Conservation (phyloP, 192 early-diverging fungal genomes). For the Coemansia sp. region DNA sequence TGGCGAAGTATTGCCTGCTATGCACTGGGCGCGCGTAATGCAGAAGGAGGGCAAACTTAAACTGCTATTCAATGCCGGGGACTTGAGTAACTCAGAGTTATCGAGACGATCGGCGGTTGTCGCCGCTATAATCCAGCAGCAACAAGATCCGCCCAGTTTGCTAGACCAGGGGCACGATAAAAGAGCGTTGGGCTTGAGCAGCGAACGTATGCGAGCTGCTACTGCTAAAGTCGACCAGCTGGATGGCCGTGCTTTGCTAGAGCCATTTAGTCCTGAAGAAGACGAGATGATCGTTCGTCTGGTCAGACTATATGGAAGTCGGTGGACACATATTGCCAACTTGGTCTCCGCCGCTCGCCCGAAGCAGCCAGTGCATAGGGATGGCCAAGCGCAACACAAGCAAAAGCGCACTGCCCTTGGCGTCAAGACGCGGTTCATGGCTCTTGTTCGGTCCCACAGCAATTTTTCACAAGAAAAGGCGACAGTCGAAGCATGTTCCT, state of each 20-base stretch:
- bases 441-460: neutral
- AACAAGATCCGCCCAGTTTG: neutral
- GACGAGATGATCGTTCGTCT: constrained; percentile 25
- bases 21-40: constrained; percentile 18
- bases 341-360: constrained; percentile 13
- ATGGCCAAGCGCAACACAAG: neutral
- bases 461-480: neutral
- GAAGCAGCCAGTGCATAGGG: neutral
- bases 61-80: neutral
- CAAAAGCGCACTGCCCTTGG: neutral
- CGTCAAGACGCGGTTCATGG: neutral
- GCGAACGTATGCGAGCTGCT: neutral
- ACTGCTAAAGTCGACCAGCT: neutral
- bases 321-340: constrained; percentile 24
- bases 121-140: constrained; percentile 12
- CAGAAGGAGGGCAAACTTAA: constrained; percentile 2
- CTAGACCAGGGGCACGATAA: neutral
- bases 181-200: neutral
- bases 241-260: constrained; percentile 8
- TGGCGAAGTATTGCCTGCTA: constrained; percentile 13
- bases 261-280: constrained; percentile 24
- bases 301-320: constrained; percentile 19
- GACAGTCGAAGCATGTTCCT: neutral
- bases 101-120: constrained; percentile 10
- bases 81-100: neutral